phyloP scores from a whole-genome alignment of 2,329 filamentous ascomycete species.

The Aulographum hederae region DNA sequence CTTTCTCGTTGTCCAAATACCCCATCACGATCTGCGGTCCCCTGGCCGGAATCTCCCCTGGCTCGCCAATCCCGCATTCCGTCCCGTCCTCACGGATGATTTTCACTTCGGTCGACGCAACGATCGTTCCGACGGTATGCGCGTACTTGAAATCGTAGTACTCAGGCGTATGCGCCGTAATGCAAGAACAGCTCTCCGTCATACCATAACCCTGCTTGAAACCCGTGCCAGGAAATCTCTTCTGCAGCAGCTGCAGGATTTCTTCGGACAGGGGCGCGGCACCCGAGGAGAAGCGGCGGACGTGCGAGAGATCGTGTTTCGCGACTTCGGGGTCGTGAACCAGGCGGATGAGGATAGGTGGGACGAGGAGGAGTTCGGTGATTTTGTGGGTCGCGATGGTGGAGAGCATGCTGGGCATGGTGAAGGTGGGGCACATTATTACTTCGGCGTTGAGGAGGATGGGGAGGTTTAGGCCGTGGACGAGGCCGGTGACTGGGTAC shows the following conservation, averaged over 20 bases:
- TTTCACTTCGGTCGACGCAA: conserved; percentile 40
- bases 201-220: conserved; percentile 53
- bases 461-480: conserved; percentile 44
- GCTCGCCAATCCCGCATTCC: conserved; percentile 32
- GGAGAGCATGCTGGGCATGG: conserved; percentile 38
- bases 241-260: conserved; percentile 35
- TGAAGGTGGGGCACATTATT: conserved; percentile 45
- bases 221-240: conserved; percentile 36
- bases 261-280: conserved; percentile 40
- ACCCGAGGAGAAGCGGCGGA: conserved; percentile 39
- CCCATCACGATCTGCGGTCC: conserved; percentile 33
- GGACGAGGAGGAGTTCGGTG: conserved; percentile 37
- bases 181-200: conserved; percentile 46
- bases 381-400: conserved; percentile 34
- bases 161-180: conserved; percentile 40
- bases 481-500: conserved; percentile 33
- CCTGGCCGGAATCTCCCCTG: conserved; percentile 30
- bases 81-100: conserved; percentile 37
- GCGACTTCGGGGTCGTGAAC: conserved; percentile 35
- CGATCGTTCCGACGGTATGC: conserved; percentile 35
- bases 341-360: conserved; percentile 42
- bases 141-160: conserved; percentile 40
- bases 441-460: conserved; percentile 46
- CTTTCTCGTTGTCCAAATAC: conserved; percentile 25
- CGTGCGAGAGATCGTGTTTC: conserved; percentile 36